A percentile compares a stretch with the other conserved stretches of the same genome.
These are phyloP conservation scores for Alternaria triticina DNA, from an alignment of 2,329 filamentous ascomycete species.

Conservation along the genomic window DNA sequence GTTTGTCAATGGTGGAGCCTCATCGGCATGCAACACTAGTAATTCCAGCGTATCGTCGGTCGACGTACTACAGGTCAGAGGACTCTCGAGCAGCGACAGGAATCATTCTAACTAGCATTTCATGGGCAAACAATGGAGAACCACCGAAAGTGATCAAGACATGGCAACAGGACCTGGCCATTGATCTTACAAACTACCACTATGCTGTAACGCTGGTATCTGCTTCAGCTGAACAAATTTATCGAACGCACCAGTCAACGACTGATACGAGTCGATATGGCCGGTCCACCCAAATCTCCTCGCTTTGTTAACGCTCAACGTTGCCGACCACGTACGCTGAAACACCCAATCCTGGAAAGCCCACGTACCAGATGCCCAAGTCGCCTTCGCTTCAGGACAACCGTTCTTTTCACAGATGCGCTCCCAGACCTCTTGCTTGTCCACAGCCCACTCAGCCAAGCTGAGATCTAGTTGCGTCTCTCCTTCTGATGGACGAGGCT, in stretches of 20 bases:
- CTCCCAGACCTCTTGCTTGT: background rate
- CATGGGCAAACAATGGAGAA: too few relatives aligned
- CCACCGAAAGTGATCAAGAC: too few relatives aligned
- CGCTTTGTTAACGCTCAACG: background rate
- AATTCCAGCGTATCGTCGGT: too few relatives aligned
- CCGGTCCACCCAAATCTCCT: background rate
- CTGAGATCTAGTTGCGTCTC: background rate
- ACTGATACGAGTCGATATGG: background rate
- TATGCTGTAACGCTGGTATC: background rate
- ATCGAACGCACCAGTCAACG: background rate
- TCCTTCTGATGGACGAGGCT: background rate
- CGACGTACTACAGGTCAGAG: too few relatives aligned
- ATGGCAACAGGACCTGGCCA: too few relatives aligned
- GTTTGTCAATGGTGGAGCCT: too few relatives aligned
- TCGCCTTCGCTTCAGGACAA: background rate
- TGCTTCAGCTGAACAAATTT: background rate
- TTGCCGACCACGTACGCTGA: background rate
- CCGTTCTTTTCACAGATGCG: background rate
- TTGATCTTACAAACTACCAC: background rate
- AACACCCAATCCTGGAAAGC: background rate
- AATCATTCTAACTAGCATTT: too few relatives aligned
- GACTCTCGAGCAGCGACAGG: too few relatives aligned
- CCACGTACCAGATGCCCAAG: background rate
- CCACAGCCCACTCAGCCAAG: conserved; percentile 1
- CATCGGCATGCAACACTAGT: too few relatives aligned